Evolutionary conservation across 2,329 filamentous ascomycete species (phyloP), one percentile per base, ranked within the genome.

Genomic region (Diaporthe sp.): DNA sequence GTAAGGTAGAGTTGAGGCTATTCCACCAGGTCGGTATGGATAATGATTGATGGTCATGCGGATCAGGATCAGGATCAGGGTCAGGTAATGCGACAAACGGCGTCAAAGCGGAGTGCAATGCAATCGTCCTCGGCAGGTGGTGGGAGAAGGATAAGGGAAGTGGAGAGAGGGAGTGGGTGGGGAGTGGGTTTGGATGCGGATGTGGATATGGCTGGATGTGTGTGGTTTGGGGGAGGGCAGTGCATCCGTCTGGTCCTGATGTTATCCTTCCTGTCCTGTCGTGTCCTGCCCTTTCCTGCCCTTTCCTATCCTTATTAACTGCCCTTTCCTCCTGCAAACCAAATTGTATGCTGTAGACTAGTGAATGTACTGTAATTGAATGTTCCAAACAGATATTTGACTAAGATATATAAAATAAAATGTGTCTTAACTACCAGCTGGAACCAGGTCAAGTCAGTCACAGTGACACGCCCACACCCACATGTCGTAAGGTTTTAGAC

Each of bases 21-120:
- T 72, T 68, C 71, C 71, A 47, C 59, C 39, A 50, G 37, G 58
- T 66, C 42, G 71, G 71, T 44, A 56, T 58, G 53, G 32, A 61
- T 35, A 70, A 27, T 30, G 51, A 32, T 27, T 56, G 51, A 47
- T 58, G 44, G 69, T 50, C 69, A 51, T 66, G 63, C 63, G 63
- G 63, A 66, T 66, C 61, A 66, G 61, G 27, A 61, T 44, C 37
- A 44, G 63, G 61, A 66, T 66, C 59, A 65, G 59, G 39, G 17
- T 44, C 19, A 56, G 58, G 58, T 22, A 27, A 50, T 71, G 53
- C 69, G 42, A 71, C 55, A 71, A 50, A 71, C 70, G 69, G 42
- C 37, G 32, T 55, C 71, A 55, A 72, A 72, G 59, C 69, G 56
- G 55, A 59, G 44, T 35, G 58, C 30, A 39, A 17, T 37, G 42